Evolutionary conservation across 2,329 filamentous ascomycete species (phyloP).

Genomic region (Venturia effusa): DNA sequence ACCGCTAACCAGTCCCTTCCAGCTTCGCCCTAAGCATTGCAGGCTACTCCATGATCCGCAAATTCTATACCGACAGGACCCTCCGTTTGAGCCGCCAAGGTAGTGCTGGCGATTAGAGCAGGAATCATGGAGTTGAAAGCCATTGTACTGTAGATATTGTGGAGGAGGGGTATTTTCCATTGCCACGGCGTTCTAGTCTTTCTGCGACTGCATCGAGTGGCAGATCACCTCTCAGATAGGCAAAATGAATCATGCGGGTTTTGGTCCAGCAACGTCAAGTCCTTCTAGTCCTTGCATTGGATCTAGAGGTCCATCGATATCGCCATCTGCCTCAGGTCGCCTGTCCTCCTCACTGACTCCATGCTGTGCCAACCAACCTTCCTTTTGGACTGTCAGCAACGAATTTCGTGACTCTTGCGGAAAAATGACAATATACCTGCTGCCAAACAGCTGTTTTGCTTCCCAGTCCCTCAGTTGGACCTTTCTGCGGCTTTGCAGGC

Average conservation of each 20-base stretch:
- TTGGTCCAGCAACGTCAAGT: slow-evolving; percentile 87
- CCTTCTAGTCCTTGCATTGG: slow-evolving; percentile 95
- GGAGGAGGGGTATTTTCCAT: slow-evolving; percentile 1
- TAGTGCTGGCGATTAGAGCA: slow-evolving; percentile 24
- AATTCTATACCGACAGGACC: slow-evolving; percentile 82
- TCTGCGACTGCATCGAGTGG: background rate
- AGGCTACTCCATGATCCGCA: slow-evolving; percentile 68
- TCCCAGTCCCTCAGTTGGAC: slow-evolving; percentile 73
- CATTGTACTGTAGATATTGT: background rate
- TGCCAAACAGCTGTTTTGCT: slow-evolving; percentile 96
- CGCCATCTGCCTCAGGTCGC: background rate
- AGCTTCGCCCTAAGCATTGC: slow-evolving; percentile 65
- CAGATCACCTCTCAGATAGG: slow-evolving; percentile 12
- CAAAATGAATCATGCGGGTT: slow-evolving; percentile 47
- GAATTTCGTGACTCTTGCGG: background rate
- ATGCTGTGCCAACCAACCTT: slow-evolving; percentile 85
- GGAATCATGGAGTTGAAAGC: background rate
- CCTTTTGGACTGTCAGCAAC: slow-evolving; percentile 41
- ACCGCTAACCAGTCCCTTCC: slow-evolving; percentile 14
- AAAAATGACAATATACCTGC: slow-evolving; percentile 52
- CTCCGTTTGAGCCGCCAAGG: slow-evolving; percentile 71
- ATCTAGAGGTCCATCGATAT: slow-evolving; percentile 42
- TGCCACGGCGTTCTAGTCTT: background rate
- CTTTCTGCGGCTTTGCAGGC: slow-evolving; percentile 84
- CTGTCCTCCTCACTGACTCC: slow-evolving; percentile 74